Conservation (phyloP, 176 grass and related monocot species). For the Tillandsia fasciculata region DNA sequence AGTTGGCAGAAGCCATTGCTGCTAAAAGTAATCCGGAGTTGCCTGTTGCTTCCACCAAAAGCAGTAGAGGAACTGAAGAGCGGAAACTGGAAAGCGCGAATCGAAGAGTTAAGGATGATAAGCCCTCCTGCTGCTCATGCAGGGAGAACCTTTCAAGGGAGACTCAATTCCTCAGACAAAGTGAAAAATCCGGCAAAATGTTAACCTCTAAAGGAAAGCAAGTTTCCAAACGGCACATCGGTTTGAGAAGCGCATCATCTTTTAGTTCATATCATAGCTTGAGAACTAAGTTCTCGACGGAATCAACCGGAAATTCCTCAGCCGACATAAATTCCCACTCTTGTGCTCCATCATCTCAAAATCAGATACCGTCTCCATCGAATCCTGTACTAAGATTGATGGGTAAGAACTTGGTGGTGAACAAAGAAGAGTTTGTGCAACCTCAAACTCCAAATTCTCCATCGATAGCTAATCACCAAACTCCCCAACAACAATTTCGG, state of each 20-base stretch:
- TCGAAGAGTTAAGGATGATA: conserved; percentile 31
- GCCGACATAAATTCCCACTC: conserved; percentile 27
- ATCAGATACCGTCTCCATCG: conserved; percentile 43
- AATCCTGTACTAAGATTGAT: conserved; percentile 82
- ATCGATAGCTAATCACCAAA: conserved; percentile 22
- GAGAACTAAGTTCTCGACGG: conserved; percentile 26
- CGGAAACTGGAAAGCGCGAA: conserved; percentile 15
- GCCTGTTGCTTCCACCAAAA: conserved; percentile 27
- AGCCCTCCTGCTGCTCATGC: conserved; percentile 57
- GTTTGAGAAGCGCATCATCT: conserved; percentile 46
- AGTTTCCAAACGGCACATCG: conserved; percentile 59
- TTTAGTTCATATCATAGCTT: conserved; percentile 59
- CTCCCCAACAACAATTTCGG: conserved; percentile 13
- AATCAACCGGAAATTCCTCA: conserved; percentile 27
- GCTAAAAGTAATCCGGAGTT: not conserved
- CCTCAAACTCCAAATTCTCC: conserved; percentile 38
- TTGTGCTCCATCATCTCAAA: conserved; percentile 32
- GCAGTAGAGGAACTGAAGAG: conserved; percentile 25
- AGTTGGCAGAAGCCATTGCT: conserved; percentile 1
- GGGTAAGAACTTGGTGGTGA: conserved; percentile 94
- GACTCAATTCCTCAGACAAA: conserved; percentile 24
- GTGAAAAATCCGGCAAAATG: conserved; percentile 15
- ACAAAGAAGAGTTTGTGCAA: conserved; percentile 59
- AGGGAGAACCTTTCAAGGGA: conserved; percentile 59
- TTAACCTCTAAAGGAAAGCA: conserved; percentile 33